These are phyloP conservation scores for Neonectria faginata DNA, from an alignment of 2,329 filamentous ascomycete species.

Conservation along the genomic window DNA sequence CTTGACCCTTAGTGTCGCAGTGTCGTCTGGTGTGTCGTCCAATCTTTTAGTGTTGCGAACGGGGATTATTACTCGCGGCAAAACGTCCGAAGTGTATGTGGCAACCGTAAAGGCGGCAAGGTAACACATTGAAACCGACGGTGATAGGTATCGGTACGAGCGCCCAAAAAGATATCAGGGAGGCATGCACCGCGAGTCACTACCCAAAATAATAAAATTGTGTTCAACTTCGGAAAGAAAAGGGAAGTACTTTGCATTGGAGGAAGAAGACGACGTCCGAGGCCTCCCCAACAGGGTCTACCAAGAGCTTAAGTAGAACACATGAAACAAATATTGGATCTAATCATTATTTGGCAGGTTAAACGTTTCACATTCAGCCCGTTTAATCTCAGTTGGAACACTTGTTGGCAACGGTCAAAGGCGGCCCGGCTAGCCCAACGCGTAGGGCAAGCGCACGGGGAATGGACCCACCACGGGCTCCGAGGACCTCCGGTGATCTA, in stretches of 20 bases:
- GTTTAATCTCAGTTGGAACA: background rate
- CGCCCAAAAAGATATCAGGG: background rate
- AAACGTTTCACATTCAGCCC: background rate
- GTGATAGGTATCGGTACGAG: background rate
- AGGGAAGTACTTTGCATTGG: background rate
- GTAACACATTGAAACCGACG: background rate
- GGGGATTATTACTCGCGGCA: background rate
- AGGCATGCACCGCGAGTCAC: background rate
- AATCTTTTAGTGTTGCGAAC: background rate
- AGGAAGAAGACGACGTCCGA: background rate
- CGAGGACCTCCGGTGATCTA: conserved; percentile 27
- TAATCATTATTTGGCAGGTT: background rate
- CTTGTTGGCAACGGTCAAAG: background rate
- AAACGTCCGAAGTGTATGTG: background rate
- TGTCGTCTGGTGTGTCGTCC: background rate
- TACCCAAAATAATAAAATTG: background rate
- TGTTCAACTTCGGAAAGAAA: background rate
- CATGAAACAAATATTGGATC: background rate
- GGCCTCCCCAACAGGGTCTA: background rate
- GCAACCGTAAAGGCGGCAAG: background rate
- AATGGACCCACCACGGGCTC: conserved; percentile 27
- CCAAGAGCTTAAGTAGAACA: background rate
- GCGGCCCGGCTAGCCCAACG: background rate
- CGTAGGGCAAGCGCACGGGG: conserved; percentile 31
- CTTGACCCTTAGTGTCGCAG: background rate